These are phyloP conservation scores for Oryza coarctata DNA, from an alignment of 176 grass and related monocot genomes.

Conservation along the genomic window DNA sequence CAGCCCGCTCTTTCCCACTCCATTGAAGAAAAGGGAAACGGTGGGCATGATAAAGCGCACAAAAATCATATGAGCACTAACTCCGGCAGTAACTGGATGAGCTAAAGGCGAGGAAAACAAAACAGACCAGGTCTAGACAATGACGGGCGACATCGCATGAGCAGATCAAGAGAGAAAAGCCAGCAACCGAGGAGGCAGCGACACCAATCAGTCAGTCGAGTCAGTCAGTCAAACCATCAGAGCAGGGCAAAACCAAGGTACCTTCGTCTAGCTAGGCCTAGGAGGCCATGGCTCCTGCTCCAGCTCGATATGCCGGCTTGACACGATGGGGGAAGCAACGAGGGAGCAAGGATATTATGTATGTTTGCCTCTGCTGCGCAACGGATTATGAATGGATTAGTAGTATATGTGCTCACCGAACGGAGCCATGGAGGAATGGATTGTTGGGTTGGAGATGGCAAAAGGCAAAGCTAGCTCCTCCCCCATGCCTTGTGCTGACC, in stretches of 20 bases:
- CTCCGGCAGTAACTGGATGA: constrained; percentile 27
- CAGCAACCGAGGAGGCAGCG: neutral
- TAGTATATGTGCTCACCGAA: neutral
- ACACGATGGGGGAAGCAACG: neutral
- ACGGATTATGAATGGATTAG: neutral
- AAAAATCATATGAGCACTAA: constrained; percentile 29
- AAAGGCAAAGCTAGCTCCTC: constrained; percentile 22
- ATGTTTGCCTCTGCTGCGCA: neutral
- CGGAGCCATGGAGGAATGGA: constrained; percentile 18
- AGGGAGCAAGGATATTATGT: neutral
- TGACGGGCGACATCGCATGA: constrained; percentile 30
- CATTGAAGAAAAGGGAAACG: neutral
- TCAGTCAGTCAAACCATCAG: constrained; percentile 19
- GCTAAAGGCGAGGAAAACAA: neutral
- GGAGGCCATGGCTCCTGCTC: constrained; percentile 8
- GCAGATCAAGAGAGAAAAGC: constrained; percentile 28
- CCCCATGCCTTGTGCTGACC: neutral
- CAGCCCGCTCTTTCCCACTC: neutral
- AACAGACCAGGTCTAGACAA: constrained; percentile 28
- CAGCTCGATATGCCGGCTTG: neutral
- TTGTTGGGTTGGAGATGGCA: constrained; percentile 25
- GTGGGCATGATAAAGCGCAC: neutral
- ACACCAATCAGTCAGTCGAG: neutral
- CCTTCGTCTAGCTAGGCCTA: constrained; percentile 27
- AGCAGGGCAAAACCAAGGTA: neutral